Percentiles rank a stretch among this genome's conserved stretches.
Conservation (phyloP, 441 rosid genomes). For the Rhodomyrtus psidioides region DNA sequence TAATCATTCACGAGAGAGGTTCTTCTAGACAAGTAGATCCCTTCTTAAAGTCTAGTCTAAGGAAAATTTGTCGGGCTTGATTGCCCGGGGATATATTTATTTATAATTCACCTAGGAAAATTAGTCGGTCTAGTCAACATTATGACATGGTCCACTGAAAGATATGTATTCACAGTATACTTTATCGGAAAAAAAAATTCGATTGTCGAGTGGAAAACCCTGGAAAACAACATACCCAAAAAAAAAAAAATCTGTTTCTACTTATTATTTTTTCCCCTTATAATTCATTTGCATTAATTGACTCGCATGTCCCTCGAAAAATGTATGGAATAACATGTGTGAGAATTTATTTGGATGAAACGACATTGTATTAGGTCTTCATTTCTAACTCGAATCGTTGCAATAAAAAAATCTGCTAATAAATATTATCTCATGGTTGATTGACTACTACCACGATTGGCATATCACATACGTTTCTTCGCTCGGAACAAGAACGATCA, state of each 20-base stretch:
- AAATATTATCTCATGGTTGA: background rate
- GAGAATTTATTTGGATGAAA: background rate
- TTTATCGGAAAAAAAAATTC: background rate
- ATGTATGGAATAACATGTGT: background rate
- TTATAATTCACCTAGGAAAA: background rate
- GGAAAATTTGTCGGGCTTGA: background rate
- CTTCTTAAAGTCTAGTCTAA: background rate
- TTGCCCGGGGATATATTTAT: background rate
- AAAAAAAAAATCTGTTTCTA: background rate
- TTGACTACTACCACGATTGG: background rate
- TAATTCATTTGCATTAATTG: background rate
- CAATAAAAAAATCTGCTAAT: background rate
- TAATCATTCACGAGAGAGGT: background rate
- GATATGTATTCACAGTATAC: background rate
- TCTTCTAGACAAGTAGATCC: background rate
- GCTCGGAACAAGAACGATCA: background rate
- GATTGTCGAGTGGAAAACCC: background rate
- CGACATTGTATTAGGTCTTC: rapidly evolving
- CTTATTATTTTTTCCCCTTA: background rate
- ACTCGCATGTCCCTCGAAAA: background rate
- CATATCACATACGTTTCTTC: background rate
- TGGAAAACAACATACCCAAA: background rate
- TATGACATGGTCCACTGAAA: background rate
- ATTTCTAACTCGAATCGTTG: background rate
- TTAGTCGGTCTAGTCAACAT: background rate